A percentile compares a stretch with the other conserved stretches of the same genome.
Conservation (phyloP, 305 asterid genomes). For the Fraxinus platypoda region DNA sequence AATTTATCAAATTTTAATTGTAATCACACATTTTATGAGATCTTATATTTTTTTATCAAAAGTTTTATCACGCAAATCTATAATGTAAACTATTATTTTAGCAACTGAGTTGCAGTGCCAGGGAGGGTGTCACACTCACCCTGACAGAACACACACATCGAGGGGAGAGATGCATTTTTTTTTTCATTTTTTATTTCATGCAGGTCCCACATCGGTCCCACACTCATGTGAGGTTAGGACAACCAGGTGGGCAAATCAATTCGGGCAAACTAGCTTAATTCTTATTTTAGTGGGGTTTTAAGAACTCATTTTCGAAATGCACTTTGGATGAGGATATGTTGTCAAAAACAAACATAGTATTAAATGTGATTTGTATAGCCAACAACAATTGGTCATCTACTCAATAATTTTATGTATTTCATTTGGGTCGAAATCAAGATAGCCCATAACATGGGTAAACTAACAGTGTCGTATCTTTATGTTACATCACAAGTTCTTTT, state of each 20-base stretch:
- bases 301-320: neutral
- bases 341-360: conserved; percentile 1
- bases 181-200: no score
- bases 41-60: no score
- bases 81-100: neutral
- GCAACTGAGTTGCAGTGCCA: no score
- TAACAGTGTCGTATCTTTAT: neutral
- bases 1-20: neutral
- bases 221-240: no score
- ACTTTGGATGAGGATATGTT: neutral
- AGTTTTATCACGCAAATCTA: neutral
- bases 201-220: no score
- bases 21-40: no score
- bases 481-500: neutral
- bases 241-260: no score
- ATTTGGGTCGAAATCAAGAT: neutral
- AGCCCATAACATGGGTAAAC: neutral
- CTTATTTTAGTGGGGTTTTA: neutral
- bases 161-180: no score
- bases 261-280: no score
- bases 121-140: no score
- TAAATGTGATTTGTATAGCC: neutral
- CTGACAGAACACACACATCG: no score
- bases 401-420: neutral
- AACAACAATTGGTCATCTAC: neutral